A percentile compares a stretch with the other conserved stretches of the same genome.
phyloP scores from a whole-genome alignment of 495 filamentous ascomycete species.

The Apodospora peruviana region DNA sequence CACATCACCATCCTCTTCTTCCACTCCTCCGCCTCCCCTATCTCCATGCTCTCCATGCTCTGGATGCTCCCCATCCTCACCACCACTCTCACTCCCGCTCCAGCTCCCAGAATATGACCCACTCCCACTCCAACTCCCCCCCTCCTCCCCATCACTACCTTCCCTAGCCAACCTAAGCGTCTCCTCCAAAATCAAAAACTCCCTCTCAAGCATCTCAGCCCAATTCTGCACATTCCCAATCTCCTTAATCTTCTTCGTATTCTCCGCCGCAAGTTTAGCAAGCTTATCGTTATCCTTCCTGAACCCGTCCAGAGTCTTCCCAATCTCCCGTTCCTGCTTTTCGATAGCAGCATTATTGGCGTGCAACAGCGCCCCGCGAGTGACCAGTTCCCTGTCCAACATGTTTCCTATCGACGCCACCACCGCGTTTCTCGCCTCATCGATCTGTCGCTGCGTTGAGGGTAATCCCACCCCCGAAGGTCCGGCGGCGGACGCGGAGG shows the following conservation, averaged over 20 bases:
- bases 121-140: constrained; percentile 33
- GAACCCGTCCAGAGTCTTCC: constrained; percentile 58
- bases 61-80: constrained; percentile 4
- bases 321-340: constrained; percentile 67
- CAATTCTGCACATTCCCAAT: constrained; percentile 96
- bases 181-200: constrained; percentile 84
- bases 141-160: constrained; percentile 25
- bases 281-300: constrained; percentile 66
- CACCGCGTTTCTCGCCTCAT: constrained; percentile 70
- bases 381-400: constrained; percentile 62
- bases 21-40: background rate
- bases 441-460: constrained; percentile 31
- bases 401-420: constrained; percentile 73
- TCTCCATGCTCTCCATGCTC: constrained; percentile 3
- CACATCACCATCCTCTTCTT: background rate
- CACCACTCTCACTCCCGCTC: constrained; percentile 20
- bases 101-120: constrained; percentile 21
- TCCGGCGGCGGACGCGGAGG: background rate
- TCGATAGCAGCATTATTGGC: constrained; percentile 62
- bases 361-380: constrained; percentile 72
- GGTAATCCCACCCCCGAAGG: background rate
- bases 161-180: constrained; percentile 62
- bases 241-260: constrained; percentile 75
- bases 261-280: constrained; percentile 60
- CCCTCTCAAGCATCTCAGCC: constrained; percentile 92